These are phyloP conservation scores for Phytophthora foliorum DNA, from an alignment of 352 stramenopile genomes.

Conservation along the genomic window DNA sequence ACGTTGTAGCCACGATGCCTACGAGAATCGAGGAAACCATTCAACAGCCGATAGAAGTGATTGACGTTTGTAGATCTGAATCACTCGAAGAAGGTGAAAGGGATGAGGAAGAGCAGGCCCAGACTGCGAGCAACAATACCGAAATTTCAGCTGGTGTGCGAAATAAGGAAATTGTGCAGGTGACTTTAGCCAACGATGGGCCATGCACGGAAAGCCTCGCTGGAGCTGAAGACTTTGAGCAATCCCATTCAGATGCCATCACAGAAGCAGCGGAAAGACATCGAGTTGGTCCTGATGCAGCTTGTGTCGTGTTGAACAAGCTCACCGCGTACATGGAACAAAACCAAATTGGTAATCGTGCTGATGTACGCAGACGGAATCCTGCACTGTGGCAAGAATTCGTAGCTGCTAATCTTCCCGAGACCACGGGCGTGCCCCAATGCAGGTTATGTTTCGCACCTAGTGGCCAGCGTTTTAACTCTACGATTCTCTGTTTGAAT, in stretches of 20 bases:
- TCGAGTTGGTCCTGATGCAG: constrained; percentile 11
- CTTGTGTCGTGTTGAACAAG: constrained; percentile 22
- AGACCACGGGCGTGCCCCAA: constrained; percentile 24
- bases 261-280: constrained; percentile 7
- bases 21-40: constrained; percentile 1
- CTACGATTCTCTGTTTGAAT: constrained; percentile 53
- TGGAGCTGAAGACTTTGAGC: constrained; percentile 16
- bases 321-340: constrained; percentile 48
- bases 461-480: constrained; percentile 66
- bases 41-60: constrained; percentile 23
- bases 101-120: constrained; percentile 6
- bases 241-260: constrained; percentile 11
- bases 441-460: constrained; percentile 54
- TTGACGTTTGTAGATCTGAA: constrained; percentile 26
- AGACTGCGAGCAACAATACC: neutral
- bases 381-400: constrained; percentile 58
- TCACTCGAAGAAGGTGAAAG: constrained; percentile 10
- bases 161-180: constrained; percentile 2
- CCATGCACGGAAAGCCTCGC: neutral
- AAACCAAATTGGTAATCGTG: constrained; percentile 39
- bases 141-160: neutral
- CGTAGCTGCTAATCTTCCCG: constrained; percentile 36
- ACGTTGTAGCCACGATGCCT: neutral
- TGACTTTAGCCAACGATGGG: neutral
- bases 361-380: constrained; percentile 42